Evolutionary conservation across 306 rosid genomes (phyloP).

Genomic region (Canavalia gladiata): DNA sequence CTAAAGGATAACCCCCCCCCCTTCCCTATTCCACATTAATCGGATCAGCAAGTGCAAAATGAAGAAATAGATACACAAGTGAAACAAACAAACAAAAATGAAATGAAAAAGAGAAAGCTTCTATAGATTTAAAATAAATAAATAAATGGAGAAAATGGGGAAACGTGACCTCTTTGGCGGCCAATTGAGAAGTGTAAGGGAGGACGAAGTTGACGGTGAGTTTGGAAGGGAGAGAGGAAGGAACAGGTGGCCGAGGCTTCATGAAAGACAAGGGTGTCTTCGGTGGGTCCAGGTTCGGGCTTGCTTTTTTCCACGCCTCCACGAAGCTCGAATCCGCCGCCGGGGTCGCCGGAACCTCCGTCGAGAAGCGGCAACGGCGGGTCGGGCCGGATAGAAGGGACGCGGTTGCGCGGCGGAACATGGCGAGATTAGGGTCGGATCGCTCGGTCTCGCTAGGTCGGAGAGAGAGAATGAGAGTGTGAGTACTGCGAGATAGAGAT

Average conservation of each 20-base stretch:
- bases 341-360: conserved; percentile 64
- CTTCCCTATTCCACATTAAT: not conserved
- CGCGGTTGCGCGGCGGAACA: conserved; percentile 82
- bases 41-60: not conserved
- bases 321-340: conserved; percentile 52
- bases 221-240: conserved; percentile 78
- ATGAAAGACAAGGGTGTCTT: conserved; percentile 76
- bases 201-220: conserved; percentile 96
- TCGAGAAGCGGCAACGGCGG: conserved; percentile 65
- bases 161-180: conserved; percentile 79
- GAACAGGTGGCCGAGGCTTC: conserved; percentile 78
- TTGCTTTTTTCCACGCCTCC: conserved; percentile 79
- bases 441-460: conserved; percentile 99
- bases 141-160: not conserved
- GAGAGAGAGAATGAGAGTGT: conserved; percentile 44
- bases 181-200: conserved; percentile 83
- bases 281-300: conserved; percentile 80
- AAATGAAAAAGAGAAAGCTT: not conserved
- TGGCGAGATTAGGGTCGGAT: conserved; percentile 53
- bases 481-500: not conserved
- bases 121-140: not conserved
- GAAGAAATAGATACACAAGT: not conserved
- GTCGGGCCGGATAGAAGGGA: conserved; percentile 55
- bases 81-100: not conserved
- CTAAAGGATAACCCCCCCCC: too few species aligned